Evolutionary conservation across 306 rosid genomes (phyloP).

Genomic region (Glycine tomentella): DNA sequence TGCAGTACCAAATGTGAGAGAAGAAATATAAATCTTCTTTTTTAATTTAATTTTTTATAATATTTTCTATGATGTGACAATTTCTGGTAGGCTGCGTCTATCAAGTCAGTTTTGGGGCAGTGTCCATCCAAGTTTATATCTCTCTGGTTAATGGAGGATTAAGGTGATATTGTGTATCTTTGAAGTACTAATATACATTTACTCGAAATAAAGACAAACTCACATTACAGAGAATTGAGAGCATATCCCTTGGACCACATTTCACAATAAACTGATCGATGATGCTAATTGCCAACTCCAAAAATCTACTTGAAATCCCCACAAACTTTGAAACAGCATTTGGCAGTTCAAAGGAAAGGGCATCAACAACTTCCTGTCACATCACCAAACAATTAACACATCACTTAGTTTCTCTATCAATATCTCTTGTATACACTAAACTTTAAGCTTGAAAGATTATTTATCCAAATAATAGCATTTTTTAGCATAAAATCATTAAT

Average conservation of each 20-base stretch:
- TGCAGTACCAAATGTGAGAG: no score
- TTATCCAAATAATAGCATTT: neutral
- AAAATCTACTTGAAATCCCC: constrained; percentile 61
- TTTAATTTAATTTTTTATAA: no score
- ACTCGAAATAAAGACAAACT: constrained; percentile 5
- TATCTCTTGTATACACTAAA: constrained; percentile 8
- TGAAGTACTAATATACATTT: constrained; percentile 27
- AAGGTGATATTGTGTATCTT: constrained; percentile 11
- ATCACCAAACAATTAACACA: constrained; percentile 21
- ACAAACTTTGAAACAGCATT: constrained; percentile 77
- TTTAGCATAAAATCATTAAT: neutral
- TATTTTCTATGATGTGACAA: no score
- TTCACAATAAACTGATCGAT: constrained; percentile 62
- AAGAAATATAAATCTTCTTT: no score
- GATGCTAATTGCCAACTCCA: constrained; percentile 64
- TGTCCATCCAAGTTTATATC: no score
- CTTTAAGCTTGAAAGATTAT: constrained; percentile 34
- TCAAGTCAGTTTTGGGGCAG: no score
- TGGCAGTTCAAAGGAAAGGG: constrained; percentile 78
- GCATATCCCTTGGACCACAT: constrained; percentile 88
- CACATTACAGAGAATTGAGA: constrained; percentile 76
- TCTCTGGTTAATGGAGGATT: neutral
- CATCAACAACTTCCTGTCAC: constrained; percentile 69
- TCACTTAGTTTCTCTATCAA: neutral
- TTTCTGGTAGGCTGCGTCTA: no score